A percentile compares a stretch with the other conserved stretches of the same genome.
These are phyloP conservation scores for Erucastrum elatum DNA, from an alignment of 345 rosid genomes.

Conservation along the genomic window DNA sequence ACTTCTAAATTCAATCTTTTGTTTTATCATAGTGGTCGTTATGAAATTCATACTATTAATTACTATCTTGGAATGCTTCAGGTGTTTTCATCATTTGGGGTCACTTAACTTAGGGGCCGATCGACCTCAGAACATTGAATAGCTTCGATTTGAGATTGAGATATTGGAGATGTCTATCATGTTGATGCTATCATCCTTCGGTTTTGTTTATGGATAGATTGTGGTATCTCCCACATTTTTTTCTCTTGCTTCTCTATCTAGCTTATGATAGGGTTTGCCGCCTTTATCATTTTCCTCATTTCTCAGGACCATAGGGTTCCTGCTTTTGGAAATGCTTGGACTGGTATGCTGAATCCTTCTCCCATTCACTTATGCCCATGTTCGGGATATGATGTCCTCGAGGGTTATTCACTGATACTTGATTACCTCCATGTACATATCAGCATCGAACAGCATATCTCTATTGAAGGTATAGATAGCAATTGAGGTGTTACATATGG, in stretches of 20 bases:
- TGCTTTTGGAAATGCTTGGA: neutral
- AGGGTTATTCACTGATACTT: neutral
- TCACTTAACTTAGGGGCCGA: neutral
- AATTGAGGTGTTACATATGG: neutral
- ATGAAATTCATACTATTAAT: neutral
- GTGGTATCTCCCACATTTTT: neutral
- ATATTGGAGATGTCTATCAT: neutral
- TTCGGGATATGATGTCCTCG: neutral
- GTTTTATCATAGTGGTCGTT: neutral
- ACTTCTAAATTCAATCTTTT: too few species aligned
- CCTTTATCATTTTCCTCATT: neutral
- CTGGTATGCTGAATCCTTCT: neutral
- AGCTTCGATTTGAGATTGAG: neutral
- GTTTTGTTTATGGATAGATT: neutral
- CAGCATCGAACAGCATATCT: neutral
- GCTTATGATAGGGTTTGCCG: neutral
- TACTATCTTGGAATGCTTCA: neutral
- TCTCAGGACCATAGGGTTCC: neutral
- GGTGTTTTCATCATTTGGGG: neutral
- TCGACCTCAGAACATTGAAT: neutral
- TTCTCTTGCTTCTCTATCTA: neutral
- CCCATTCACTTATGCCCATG: neutral
- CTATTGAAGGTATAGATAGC: neutral
- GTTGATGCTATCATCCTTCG: neutral
- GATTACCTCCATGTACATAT: neutral